Conservation (phyloP, 1,284 basidiomycete species). For the Sporisorium sorghi region DNA sequence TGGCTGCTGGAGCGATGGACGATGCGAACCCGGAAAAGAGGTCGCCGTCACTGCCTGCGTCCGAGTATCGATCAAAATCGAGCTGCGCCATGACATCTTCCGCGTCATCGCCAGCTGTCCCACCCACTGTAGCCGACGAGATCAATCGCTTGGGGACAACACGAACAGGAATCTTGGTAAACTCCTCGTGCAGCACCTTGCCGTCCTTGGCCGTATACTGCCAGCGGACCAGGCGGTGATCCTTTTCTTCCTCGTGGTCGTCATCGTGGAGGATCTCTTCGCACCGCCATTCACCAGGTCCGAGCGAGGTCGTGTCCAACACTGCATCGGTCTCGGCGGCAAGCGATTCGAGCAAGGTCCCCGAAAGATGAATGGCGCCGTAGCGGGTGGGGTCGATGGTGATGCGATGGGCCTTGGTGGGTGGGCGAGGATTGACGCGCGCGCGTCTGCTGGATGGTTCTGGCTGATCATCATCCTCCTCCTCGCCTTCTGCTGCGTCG, state of each 20-base stretch:
- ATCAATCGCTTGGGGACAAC: slow-evolving; percentile 8
- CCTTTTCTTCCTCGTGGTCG: slow-evolving; percentile 7
- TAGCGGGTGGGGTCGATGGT: slow-evolving; percentile 66
- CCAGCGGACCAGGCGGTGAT: slow-evolving; percentile 42
- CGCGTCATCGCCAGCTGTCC: slow-evolving; percentile 1
- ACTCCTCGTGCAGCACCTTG: slow-evolving; percentile 47
- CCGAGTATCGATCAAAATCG: slow-evolving; percentile 38
- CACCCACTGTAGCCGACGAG: neutral
- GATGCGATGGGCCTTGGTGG: slow-evolving; percentile 48
- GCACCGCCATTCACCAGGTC: slow-evolving; percentile 38
- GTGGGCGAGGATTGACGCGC: slow-evolving; percentile 41
- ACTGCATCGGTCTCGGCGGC: slow-evolving; percentile 16
- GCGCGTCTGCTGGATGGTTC: slow-evolving; percentile 15
- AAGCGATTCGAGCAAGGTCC: slow-evolving; percentile 46
- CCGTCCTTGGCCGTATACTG: slow-evolving; percentile 47
- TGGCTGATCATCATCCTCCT: slow-evolving; percentile 18
- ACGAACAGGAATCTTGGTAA: slow-evolving; percentile 35
- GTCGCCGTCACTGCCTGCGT: slow-evolving; percentile 40
- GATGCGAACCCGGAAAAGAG: slow-evolving; percentile 44
- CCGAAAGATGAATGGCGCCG: slow-evolving; percentile 58
- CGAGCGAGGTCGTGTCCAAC: slow-evolving; percentile 27
- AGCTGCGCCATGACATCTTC: slow-evolving; percentile 36
- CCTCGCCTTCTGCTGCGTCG: slow-evolving; percentile 16
- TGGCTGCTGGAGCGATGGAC: slow-evolving; percentile 11
- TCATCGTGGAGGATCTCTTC: slow-evolving; percentile 39